A percentile compares a stretch with the other conserved stretches of the same genome.
Evolutionary conservation across 1,139 yeast genomes (phyloP).

Genomic region (Insectozyma bohioensis): DNA sequence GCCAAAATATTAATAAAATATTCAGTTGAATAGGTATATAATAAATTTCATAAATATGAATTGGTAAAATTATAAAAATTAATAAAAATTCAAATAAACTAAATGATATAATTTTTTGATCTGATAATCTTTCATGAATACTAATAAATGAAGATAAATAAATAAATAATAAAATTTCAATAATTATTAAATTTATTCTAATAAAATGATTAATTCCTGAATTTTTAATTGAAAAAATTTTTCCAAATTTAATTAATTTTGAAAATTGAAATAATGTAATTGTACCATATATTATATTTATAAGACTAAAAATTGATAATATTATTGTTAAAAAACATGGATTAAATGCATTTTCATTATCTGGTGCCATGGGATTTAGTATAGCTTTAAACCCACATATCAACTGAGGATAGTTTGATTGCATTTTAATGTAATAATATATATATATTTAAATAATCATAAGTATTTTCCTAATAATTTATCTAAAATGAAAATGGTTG

Average conservation of each 20-base stretch:
- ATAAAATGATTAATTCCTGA: conserved; percentile 30
- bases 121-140: conserved; percentile 24
- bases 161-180: conserved; percentile 25
- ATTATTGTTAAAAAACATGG: conserved; percentile 47
- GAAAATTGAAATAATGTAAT: conserved; percentile 22
- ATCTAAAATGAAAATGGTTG: no score
- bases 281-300: conserved; percentile 16
- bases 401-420: conserved; percentile 8
- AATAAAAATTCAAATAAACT: conserved; percentile 14
- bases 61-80: conserved; percentile 28
- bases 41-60: conserved; percentile 41
- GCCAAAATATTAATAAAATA: conserved; percentile 44
- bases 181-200: conserved; percentile 25
- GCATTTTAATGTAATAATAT: conserved; percentile 1
- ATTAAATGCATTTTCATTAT: conserved; percentile 49
- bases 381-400: conserved; percentile 17
- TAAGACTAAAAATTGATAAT: conserved; percentile 7
- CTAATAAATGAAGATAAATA: conserved; percentile 20
- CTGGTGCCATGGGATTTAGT: conserved; percentile 22
- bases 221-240: conserved; percentile 24
- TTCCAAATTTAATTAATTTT: conserved; percentile 18
- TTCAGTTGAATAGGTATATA: conserved; percentile 33
- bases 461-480: no score
- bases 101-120: conserved; percentile 25
- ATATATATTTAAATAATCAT: no score